phyloP scores from a whole-genome alignment of 2,329 filamentous ascomycete genomes.

The Arthrobotrys sinensis region DNA sequence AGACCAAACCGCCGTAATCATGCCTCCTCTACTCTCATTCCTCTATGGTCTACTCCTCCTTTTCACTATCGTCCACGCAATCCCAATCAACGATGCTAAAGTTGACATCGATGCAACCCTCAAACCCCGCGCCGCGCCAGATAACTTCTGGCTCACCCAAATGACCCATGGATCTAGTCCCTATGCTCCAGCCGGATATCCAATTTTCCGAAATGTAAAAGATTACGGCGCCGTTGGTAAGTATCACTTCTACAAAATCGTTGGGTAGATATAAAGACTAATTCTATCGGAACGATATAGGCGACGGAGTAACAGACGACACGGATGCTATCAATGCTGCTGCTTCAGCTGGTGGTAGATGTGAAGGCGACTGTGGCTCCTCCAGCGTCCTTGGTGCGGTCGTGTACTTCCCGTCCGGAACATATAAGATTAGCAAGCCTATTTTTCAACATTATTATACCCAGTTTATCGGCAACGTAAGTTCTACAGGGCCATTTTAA shows the following conservation, averaged over 20 bases:
- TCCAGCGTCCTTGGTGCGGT: constrained; percentile 60
- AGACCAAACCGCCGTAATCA: neutral
- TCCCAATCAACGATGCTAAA: constrained; percentile 6
- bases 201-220: constrained; percentile 69
- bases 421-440: constrained; percentile 52
- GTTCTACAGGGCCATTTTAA: constrained; percentile 64
- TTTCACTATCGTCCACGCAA: neutral
- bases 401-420: constrained; percentile 57
- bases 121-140: constrained; percentile 22
- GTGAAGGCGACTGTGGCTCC: constrained; percentile 63
- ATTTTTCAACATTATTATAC: constrained; percentile 64
- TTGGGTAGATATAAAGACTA: neutral
- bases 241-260: neutral
- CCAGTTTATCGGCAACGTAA: constrained; percentile 63
- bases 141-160: constrained; percentile 42
- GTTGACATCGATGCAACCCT: neutral
- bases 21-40: constrained; percentile 8
- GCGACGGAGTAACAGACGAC: constrained; percentile 65
- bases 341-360: constrained; percentile 64
- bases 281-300: constrained; percentile 31
- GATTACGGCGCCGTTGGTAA: constrained; percentile 68
- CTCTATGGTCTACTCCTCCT: constrained; percentile 2
- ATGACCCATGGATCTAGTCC: constrained; percentile 36
- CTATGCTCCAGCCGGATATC: constrained; percentile 65
- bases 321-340: constrained; percentile 66